Conservation (phyloP, 2,329 filamentous ascomycete species). For the Fusarium sp. region DNA sequence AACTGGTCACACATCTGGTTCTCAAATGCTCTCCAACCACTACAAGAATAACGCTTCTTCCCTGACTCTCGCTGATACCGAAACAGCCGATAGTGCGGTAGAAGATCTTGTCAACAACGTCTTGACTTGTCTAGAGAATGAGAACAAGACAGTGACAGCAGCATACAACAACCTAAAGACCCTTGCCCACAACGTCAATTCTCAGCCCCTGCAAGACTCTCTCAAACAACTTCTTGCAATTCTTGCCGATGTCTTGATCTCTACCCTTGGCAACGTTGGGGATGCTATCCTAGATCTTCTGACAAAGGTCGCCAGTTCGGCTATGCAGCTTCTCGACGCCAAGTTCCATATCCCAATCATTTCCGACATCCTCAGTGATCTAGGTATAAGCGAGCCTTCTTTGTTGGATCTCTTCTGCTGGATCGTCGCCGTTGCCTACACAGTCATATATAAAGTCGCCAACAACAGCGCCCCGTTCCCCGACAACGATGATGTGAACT, state of each 20-base stretch:
- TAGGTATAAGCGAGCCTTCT: neutral
- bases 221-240: neutral
- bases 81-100: neutral
- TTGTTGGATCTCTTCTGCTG: neutral
- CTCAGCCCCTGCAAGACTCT: neutral
- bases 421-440: neutral
- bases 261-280: neutral
- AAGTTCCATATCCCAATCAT: neutral
- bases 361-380: neutral
- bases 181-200: rapidly evolving
- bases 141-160: neutral
- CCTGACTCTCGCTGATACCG: rapidly evolving
- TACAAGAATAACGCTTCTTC: neutral
- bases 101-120: neutral
- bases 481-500: neutral
- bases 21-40: neutral
- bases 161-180: neutral
- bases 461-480: neutral
- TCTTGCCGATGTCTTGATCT: neutral
- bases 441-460: rapidly evolving
- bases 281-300: neutral
- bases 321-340: neutral
- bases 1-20: neutral
- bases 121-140: neutral
- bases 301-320: neutral